Base-by-base conservation (phyloP, 129 eudicot genomes). In the Helichrysum umbraculigerum region DNA sequence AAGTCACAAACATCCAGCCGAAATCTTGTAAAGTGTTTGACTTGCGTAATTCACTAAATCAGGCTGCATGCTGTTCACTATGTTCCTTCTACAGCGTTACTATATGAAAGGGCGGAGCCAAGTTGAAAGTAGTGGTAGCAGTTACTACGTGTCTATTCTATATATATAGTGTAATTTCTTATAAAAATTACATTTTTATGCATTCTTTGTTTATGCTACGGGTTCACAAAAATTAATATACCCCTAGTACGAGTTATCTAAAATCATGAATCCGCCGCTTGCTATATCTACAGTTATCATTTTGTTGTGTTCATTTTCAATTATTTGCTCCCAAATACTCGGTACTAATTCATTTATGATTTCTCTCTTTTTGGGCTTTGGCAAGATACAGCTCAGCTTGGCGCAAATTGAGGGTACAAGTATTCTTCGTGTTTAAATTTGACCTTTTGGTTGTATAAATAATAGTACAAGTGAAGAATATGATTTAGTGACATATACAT, bases 401-500 rank as follows among this genome's bases (percentile, higher is more conserved):
- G 65, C 14, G 2, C 47, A 67, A 8, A 19, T 19, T 34, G 11
- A 71, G 21, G 25, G 7, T 6, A 63, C 28, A 75, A 65, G 61
- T 47, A 77, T 60, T 69, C 25, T 33, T 78, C 41, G 33, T 19
- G 61, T 60, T 11, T 61, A 32, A 73, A 73, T 80, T 65, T 57
- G 19, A 66, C 44, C 69, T 34, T 41, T 70, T 68, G 56, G 58
- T 68, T 74, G 70, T 74, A 80, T 74, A 74, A 30, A 66, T 66
- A 74, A 73, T 76, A 25, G 28, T 25, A 54, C 17, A 76, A 76
- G 64, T 50, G 73, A 79, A 66, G 34, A 71, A 33, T 66, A 30
- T 74, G 25, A 44, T 57, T 56, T 64, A n/a, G 21, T 59, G 59
- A 74, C 56, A 67, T 74, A 56, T 54, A 80, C 70, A 80, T 64